These are phyloP conservation scores for Dendrobium nobile DNA, from an alignment of 106 monocot genomes.

Conservation along the genomic window DNA sequence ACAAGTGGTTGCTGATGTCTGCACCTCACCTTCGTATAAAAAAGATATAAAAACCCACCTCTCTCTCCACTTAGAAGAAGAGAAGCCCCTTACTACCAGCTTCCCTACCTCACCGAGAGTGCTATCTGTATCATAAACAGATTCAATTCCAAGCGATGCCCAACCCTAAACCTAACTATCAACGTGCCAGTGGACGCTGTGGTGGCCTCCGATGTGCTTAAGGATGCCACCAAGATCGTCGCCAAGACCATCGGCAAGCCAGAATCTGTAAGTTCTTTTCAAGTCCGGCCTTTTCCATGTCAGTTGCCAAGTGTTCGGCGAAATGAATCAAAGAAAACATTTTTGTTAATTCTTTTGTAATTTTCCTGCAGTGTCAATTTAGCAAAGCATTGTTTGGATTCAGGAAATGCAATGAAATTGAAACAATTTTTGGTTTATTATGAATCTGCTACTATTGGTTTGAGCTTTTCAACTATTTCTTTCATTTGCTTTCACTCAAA, in stretches of 20 bases:
- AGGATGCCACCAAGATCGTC: constrained; percentile 59
- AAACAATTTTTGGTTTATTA: too few species aligned
- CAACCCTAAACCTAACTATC: constrained; percentile 67
- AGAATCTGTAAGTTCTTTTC: constrained; percentile 49
- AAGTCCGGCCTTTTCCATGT: not conserved
- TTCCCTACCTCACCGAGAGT: not conserved
- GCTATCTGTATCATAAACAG: not conserved
- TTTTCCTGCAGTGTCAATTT: not conserved
- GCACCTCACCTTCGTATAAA: too few species aligned
- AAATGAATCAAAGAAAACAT: constrained; percentile 10
- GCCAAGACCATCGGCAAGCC: constrained; percentile 92
- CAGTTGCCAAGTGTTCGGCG: constrained; percentile 19
- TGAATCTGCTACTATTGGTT: too few species aligned
- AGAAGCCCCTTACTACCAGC: not conserved
- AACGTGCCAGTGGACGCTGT: constrained; percentile 86
- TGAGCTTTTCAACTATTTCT: not conserved
- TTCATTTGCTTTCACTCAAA: not conserved
- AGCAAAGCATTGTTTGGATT: not conserved
- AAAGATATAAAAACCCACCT: too few species aligned
- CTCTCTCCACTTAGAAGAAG: not conserved
- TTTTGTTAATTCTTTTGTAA: not conserved
- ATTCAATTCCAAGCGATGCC: constrained; percentile 33
- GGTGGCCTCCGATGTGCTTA: constrained; percentile 78
- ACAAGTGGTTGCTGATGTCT: too few species aligned
- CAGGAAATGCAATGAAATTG: not conserved